Conservation (phyloP, 2,329 filamentous ascomycete genomes). For the Neopestalotiopsis clavispora region DNA sequence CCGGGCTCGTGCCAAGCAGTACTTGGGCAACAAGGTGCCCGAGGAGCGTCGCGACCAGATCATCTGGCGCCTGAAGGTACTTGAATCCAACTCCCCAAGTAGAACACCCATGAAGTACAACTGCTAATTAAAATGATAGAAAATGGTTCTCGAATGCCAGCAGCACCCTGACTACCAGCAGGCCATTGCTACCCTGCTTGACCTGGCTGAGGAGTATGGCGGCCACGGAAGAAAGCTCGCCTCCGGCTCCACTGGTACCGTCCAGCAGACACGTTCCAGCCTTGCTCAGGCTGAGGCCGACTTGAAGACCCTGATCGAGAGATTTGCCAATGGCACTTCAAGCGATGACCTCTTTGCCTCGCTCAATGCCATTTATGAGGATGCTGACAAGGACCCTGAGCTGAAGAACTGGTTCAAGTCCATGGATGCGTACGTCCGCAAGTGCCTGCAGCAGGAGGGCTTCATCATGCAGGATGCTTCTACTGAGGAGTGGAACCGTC, state of each 20-base stretch:
- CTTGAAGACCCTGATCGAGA: slow-evolving; percentile 86
- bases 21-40: slow-evolving; percentile 85
- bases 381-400: slow-evolving; percentile 86
- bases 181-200: slow-evolving; percentile 86
- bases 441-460: slow-evolving; percentile 85
- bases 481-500: slow-evolving; percentile 78
- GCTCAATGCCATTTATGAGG: slow-evolving; percentile 83
- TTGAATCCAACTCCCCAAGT: slow-evolving; percentile 15
- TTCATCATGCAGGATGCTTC: slow-evolving; percentile 85
- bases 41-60: slow-evolving; percentile 91
- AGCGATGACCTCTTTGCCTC: slow-evolving; percentile 84
- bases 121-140: slow-evolving; percentile 51
- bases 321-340: slow-evolving; percentile 94
- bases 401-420: slow-evolving; percentile 88
- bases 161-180: slow-evolving; percentile 91
- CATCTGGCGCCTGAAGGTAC: slow-evolving; percentile 79
- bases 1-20: slow-evolving; percentile 62
- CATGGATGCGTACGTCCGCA: slow-evolving; percentile 78
- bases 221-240: slow-evolving; percentile 72
- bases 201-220: slow-evolving; percentile 83
- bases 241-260: slow-evolving; percentile 67
- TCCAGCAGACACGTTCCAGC: slow-evolving; percentile 74
- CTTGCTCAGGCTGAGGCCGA: slow-evolving; percentile 78
- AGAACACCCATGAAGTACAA: too few relatives aligned
- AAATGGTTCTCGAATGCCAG: slow-evolving; percentile 97